These are phyloP conservation scores for Hypoxylon crocopeplum DNA, from an alignment of 495 filamentous ascomycete genomes.

Conservation along the genomic window DNA sequence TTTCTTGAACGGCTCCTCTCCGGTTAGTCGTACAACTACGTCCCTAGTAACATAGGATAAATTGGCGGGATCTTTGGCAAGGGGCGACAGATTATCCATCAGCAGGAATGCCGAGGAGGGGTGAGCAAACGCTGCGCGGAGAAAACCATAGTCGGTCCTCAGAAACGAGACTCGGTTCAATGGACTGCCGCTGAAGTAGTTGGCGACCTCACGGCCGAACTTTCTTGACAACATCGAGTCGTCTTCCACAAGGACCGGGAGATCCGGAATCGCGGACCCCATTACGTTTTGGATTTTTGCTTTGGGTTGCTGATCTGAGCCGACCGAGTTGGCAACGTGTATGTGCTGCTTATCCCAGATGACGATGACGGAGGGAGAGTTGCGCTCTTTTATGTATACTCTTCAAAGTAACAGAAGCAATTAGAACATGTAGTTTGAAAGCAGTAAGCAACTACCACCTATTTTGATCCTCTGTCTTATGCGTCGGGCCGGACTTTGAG, in stretches of 20 bases:
- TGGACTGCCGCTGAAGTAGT: slow-evolving; percentile 88
- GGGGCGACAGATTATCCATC: slow-evolving; percentile 78
- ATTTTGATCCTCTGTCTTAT: too few species aligned
- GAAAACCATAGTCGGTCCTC: slow-evolving; percentile 77
- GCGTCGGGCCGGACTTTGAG: too few species aligned
- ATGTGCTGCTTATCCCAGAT: neutral
- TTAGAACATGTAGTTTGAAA: too few species aligned
- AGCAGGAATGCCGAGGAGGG: slow-evolving; percentile 75
- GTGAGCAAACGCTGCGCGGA: slow-evolving; percentile 76
- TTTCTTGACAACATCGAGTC: slow-evolving; percentile 85
- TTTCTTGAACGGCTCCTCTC: slow-evolving; percentile 70
- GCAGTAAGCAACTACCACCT: too few species aligned
- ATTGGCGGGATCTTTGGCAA: slow-evolving; percentile 62
- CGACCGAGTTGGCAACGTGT: neutral
- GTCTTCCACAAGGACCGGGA: slow-evolving; percentile 61
- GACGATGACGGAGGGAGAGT: neutral
- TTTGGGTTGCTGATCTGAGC: neutral
- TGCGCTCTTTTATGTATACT: slow-evolving; percentile 6
- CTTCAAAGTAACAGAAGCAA: too few species aligned
- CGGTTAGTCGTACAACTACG: slow-evolving; percentile 73
- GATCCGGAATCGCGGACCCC: slow-evolving; percentile 45
- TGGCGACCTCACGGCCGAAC: slow-evolving; percentile 88
- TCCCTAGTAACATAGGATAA: slow-evolving; percentile 68
- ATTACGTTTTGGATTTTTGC: slow-evolving; percentile 24
- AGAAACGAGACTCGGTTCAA: slow-evolving; percentile 80